phyloP scores from a whole-genome alignment of 169 alveolate genomes.

The Plasmodium cynomolgi region DNA sequence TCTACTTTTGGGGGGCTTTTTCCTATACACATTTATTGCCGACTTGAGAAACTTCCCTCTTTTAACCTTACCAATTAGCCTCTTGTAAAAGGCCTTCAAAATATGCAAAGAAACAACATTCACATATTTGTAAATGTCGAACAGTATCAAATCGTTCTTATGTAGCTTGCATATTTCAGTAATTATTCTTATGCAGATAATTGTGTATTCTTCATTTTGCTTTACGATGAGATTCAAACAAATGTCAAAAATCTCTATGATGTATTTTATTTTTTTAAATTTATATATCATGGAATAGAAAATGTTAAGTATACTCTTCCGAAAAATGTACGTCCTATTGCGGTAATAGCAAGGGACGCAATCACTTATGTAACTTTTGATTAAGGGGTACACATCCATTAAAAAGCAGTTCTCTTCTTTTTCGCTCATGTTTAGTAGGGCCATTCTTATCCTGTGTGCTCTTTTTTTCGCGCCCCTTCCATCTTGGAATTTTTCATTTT shows the following conservation, averaged over 20 bases:
- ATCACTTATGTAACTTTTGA: conserved; percentile 24
- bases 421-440: conserved; percentile 31
- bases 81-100: conserved; percentile 25
- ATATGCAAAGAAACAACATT: conserved; percentile 30
- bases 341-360: not conserved
- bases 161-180: conserved; percentile 40
- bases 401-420: conserved; percentile 25
- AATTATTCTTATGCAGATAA: conserved; percentile 54
- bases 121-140: conserved; percentile 50
- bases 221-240: conserved; percentile 39
- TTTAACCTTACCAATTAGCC: conserved; percentile 34
- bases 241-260: conserved; percentile 56
- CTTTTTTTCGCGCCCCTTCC: not conserved
- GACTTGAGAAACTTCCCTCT: conserved; percentile 55
- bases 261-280: conserved; percentile 30
- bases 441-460: conserved; percentile 22
- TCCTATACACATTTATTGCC: conserved; percentile 42
- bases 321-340: conserved; percentile 7
- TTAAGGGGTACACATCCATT: conserved; percentile 53
- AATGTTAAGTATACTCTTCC: conserved; percentile 26
- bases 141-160: conserved; percentile 28
- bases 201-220: conserved; percentile 33
- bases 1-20: not conserved
- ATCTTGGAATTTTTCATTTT: conserved; percentile 21
- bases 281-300: conserved; percentile 51